A percentile compares a stretch with the other conserved stretches of the same genome.
These are phyloP conservation scores for Schizophyllum commune DNA, from an alignment of 1,284 basidiomycete species.

Conservation along the genomic window DNA sequence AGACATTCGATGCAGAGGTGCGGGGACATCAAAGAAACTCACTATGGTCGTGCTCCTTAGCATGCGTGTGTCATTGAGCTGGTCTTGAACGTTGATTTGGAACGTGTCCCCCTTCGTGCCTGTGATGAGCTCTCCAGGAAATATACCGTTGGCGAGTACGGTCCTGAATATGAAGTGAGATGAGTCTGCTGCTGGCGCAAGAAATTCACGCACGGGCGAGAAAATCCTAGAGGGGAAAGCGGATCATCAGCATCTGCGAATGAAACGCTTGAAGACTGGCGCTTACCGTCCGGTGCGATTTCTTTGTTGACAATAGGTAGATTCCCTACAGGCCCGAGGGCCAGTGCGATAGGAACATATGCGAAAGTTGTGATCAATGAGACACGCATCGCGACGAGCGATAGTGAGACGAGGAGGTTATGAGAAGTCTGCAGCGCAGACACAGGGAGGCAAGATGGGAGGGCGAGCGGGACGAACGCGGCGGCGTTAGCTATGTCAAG, in stretches of 20 bases:
- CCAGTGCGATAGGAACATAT: background rate
- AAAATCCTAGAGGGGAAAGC: background rate
- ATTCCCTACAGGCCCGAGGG: conserved; percentile 9
- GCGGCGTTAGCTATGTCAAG: background rate
- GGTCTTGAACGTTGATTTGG: conserved; percentile 6
- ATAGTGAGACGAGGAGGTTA: background rate
- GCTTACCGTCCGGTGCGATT: conserved; percentile 10
- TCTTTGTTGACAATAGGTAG: conserved; percentile 12
- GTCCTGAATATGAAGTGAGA: background rate
- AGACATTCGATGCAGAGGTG: background rate
- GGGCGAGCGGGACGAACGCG: background rate
- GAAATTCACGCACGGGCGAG: conserved; percentile 5
- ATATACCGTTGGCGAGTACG: conserved; percentile 7
- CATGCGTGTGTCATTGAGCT: conserved; percentile 6
- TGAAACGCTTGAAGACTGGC: background rate
- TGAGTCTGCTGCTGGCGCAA: background rate
- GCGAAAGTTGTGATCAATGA: background rate
- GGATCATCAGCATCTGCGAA: background rate
- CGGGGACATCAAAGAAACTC: background rate
- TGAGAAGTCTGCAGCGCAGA: too few species aligned
- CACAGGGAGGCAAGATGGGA: too few species aligned
- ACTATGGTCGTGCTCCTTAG: conserved; percentile 6
- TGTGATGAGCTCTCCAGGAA: conserved; percentile 7
- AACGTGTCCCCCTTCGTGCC: conserved; percentile 8
- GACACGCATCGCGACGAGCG: background rate